Evolutionary conservation across 768 basidiomycete species (phyloP).

Genomic region (Sutorius australiensis): DNA sequence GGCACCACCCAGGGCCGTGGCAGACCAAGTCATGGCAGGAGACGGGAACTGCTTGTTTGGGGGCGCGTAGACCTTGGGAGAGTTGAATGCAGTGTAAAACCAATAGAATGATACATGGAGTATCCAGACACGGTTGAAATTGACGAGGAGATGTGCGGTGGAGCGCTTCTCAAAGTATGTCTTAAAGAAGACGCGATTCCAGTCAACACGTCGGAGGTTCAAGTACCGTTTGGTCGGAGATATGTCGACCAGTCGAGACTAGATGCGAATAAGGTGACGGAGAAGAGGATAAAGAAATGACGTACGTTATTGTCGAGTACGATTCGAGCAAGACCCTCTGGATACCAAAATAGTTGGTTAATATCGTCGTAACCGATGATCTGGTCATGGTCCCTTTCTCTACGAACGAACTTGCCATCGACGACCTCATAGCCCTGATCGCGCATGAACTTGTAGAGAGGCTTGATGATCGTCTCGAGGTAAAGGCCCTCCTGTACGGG

Average conservation of each 20-base stretch:
- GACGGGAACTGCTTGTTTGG: slow-evolving; percentile 62
- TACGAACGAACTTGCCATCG: slow-evolving; percentile 91
- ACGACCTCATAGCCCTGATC: slow-evolving; percentile 96
- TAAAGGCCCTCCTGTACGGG: slow-evolving; percentile 94
- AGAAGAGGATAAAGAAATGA: neutral
- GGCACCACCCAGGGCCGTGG: slow-evolving; percentile 91
- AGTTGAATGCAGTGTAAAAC: slow-evolving; percentile 98
- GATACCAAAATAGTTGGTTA: slow-evolving; percentile 99
- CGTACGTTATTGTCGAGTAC: slow-evolving; percentile 81
- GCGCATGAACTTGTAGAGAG: slow-evolving; percentile 91
- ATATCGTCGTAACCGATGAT: slow-evolving; percentile 99
- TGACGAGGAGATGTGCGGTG: slow-evolving; percentile 87
- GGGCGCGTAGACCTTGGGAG: slow-evolving; percentile 86
- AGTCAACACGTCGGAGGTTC: slow-evolving; percentile 88
- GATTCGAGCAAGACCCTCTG: slow-evolving; percentile 93
- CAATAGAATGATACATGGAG: slow-evolving; percentile 90
- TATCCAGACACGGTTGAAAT: slow-evolving; percentile 99
- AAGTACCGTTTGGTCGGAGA: slow-evolving; percentile 91
- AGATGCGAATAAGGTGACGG: slow-evolving; percentile 8
- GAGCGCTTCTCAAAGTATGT: slow-evolving; percentile 98
- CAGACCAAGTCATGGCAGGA: slow-evolving; percentile 91
- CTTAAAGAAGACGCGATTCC: slow-evolving; percentile 97
- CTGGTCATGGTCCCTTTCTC: slow-evolving; percentile 91
- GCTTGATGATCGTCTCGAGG: slow-evolving; percentile 87
- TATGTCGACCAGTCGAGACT: slow-evolving; percentile 90